phyloP scores from a whole-genome alignment of 192 early-diverging fungal species.

The Backusella westeae region DNA sequence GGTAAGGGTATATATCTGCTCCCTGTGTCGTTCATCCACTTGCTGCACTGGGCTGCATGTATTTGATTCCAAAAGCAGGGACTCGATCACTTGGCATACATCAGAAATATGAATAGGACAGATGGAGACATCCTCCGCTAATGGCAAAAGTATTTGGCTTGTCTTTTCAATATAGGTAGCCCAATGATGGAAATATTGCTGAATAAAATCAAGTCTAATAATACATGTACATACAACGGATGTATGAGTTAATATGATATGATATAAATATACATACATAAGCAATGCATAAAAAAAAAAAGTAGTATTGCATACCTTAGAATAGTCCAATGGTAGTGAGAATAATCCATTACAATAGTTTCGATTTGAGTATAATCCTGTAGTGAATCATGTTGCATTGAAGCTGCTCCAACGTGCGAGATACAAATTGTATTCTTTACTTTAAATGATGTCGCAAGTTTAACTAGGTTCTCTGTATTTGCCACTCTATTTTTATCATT shows the following conservation, averaged over 20 bases:
- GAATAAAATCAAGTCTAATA: conserved; percentile 30
- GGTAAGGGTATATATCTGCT: conserved; percentile 30
- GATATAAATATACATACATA: background rate
- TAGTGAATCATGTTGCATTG: background rate
- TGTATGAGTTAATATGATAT: background rate
- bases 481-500: conserved; percentile 24
- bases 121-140: conserved; percentile 4
- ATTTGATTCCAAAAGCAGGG: background rate
- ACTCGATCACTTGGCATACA: conserved; percentile 18
- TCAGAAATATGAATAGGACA: conserved; percentile 31
- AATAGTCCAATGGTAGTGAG: conserved; percentile 20
- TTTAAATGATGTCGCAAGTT: conserved; percentile 15
- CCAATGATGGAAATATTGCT: conserved; percentile 34
- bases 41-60: background rate
- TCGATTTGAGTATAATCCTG: conserved; percentile 29
- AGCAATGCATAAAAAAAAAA: background rate
- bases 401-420: conserved; percentile 33
- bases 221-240: background rate
- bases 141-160: conserved; percentile 17
- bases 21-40: conserved; percentile 21
- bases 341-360: conserved; percentile 17
- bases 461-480: conserved; percentile 15
- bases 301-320: conserved; percentile 17
- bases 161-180: conserved; percentile 20
- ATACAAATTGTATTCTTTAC: conserved; percentile 26